These are phyloP conservation scores for Verbena officinalis DNA, from an alignment of 257 asterid genomes.

Conservation along the genomic window DNA sequence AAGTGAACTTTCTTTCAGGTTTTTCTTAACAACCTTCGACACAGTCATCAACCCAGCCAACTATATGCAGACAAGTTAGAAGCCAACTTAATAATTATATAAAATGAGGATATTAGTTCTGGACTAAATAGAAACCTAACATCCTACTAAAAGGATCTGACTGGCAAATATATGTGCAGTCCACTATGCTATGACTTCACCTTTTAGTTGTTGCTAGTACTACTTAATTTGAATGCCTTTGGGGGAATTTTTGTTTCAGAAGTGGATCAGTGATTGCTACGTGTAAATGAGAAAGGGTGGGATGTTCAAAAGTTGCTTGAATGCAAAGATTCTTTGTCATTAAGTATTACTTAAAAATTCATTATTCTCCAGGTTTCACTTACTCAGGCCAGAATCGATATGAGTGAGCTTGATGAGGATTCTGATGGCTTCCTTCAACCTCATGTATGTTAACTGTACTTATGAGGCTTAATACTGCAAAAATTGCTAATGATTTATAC, in stretches of 20 bases:
- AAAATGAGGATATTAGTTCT: not conserved
- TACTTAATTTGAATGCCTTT: no score
- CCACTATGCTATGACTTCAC: constrained; percentile 4
- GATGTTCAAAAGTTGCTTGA: constrained; percentile 16
- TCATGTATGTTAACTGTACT: constrained; percentile 60
- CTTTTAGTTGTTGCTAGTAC: not conserved
- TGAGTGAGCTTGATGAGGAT: constrained; percentile 99
- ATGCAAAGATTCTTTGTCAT: constrained; percentile 13
- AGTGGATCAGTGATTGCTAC: constrained; percentile 13
- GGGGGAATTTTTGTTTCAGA: no score
- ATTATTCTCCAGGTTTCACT: constrained; percentile 81
- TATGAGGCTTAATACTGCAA: constrained; percentile 27
- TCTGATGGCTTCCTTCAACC: constrained; percentile 99
- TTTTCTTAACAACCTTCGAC: not conserved
- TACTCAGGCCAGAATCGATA: constrained; percentile 98
- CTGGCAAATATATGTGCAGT: constrained; percentile 10
- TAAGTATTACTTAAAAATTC: constrained; percentile 11
- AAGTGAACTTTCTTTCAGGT: constrained; percentile 3
- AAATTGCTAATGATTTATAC: not conserved
- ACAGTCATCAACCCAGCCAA: not conserved
- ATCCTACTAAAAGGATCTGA: no score
- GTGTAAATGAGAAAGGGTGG: constrained; percentile 2
- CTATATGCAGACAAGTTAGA: not conserved
- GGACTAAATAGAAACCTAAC: not conserved
- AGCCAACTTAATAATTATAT: not conserved